These are phyloP conservation scores for Ustilago bromivora DNA, from an alignment of 1,284 basidiomycete species.

Conservation along the genomic window DNA sequence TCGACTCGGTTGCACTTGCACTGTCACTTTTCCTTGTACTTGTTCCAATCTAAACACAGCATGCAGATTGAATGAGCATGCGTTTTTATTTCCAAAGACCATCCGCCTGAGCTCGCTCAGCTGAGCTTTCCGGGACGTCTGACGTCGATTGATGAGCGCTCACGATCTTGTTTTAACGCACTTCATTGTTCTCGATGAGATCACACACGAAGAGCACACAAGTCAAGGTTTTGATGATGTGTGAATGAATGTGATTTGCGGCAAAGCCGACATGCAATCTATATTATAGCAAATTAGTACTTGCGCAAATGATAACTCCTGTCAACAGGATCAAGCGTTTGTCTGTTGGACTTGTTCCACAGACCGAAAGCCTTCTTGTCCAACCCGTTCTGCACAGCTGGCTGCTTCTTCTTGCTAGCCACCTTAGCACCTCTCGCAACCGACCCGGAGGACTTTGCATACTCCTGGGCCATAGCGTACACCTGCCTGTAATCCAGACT, in stretches of 20 bases:
- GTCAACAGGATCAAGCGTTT: constrained; percentile 13
- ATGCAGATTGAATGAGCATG: constrained; percentile 2
- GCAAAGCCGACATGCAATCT: no score
- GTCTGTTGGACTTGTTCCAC: background rate
- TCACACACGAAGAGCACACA: background rate
- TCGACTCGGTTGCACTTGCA: constrained; percentile 4
- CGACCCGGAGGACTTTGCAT: constrained; percentile 10
- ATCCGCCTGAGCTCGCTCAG: background rate
- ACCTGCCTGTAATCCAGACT: constrained; percentile 21
- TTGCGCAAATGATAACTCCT: constrained; percentile 28
- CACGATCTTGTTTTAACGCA: no score
- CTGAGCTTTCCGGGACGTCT: background rate
- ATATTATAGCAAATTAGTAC: background rate
- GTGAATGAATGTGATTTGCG: background rate
- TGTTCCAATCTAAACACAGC: constrained; percentile 1
- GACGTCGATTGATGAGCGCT: background rate
- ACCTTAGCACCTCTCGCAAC: background rate
- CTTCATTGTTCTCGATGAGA: background rate
- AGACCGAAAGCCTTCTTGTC: background rate
- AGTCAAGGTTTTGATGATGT: background rate
- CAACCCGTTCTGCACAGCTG: background rate
- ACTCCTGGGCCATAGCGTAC: constrained; percentile 23
- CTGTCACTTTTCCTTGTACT: constrained; percentile 2
- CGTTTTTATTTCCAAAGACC: background rate
- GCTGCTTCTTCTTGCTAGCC: constrained; percentile 2